Evolutionary conservation across 1,284 basidiomycete species (phyloP).

Genomic region (Coniophora puteana): DNA sequence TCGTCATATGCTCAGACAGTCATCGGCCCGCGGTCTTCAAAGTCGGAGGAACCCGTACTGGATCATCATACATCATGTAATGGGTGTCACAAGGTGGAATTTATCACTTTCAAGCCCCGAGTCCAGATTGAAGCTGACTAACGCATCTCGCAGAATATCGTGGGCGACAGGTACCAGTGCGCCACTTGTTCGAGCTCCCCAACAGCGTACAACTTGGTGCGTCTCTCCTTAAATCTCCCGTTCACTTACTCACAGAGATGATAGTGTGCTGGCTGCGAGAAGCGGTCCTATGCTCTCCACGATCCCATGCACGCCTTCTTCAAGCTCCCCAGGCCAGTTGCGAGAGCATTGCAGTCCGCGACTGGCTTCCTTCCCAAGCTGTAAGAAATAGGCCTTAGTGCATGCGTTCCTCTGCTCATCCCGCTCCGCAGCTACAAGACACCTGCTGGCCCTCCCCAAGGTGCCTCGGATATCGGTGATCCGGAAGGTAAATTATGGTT

Average conservation of each 20-base stretch:
- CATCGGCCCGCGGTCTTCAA: constrained; percentile 41
- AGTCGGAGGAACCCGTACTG: constrained; percentile 27
- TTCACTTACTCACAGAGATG: constrained; percentile 7
- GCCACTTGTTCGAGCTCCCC: constrained; percentile 69
- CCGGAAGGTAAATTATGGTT: constrained; percentile 50
- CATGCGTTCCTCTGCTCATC: not conserved
- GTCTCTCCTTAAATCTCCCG: constrained; percentile 13
- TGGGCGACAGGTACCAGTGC: constrained; percentile 74
- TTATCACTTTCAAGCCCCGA: not conserved
- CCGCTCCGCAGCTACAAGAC: constrained; percentile 47
- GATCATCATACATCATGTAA: constrained; percentile 60
- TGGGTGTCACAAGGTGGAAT: constrained; percentile 53
- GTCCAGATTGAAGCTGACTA: not conserved
- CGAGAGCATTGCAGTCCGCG: constrained; percentile 60
- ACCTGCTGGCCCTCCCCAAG: constrained; percentile 58
- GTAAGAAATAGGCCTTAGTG: constrained; percentile 32
- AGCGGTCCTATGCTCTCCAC: constrained; percentile 72
- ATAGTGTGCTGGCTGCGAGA: constrained; percentile 79
- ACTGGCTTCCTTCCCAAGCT: constrained; percentile 66
- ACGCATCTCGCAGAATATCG: constrained; percentile 45
- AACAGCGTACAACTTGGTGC: constrained; percentile 60
- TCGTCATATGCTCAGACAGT: constrained; percentile 65
- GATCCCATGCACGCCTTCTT: constrained; percentile 84
- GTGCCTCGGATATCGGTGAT: constrained; percentile 37
- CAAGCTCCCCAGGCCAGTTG: constrained; percentile 77